Evolutionary conservation across 768 basidiomycete genomes (phyloP).

Genomic region (Boletus subparvulus): DNA sequence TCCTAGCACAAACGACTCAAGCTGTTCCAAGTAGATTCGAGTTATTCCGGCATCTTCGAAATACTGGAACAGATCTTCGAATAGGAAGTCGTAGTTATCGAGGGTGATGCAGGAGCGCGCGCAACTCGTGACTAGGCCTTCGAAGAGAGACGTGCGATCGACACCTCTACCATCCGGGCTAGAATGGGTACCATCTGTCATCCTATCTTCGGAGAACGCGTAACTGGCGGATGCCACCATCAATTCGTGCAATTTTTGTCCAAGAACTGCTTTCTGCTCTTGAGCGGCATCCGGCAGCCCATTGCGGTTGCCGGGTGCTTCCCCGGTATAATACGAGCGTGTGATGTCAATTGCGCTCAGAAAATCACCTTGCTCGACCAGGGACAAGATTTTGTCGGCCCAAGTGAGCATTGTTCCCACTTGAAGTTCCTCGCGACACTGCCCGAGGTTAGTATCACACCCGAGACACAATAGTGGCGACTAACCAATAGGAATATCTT

Average conservation of each 20-base stretch:
- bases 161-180: constrained; percentile 86
- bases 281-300: constrained; percentile 70
- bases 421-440: constrained; percentile 66
- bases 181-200: constrained; percentile 84
- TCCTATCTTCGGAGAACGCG: constrained; percentile 92
- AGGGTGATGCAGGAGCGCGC: constrained; percentile 79
- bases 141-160: constrained; percentile 87
- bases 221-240: constrained; percentile 87
- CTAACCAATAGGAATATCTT: constrained; percentile 89
- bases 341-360: constrained; percentile 86
- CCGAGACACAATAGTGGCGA: neutral
- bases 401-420: constrained; percentile 90
- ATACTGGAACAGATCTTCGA: constrained; percentile 89
- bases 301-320: constrained; percentile 82
- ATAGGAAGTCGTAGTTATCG: constrained; percentile 81
- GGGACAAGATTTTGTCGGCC: constrained; percentile 87
- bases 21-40: constrained; percentile 75
- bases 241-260: constrained; percentile 73
- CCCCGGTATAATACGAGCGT: constrained; percentile 75
- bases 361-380: constrained; percentile 86
- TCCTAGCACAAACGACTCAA: constrained; percentile 81
- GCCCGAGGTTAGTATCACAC: constrained; percentile 8
- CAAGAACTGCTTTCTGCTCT: constrained; percentile 64
- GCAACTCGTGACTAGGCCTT: constrained; percentile 77
- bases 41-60: constrained; percentile 85